These are phyloP conservation scores for Heritiera littoralis DNA, from an alignment of 345 rosid species.

Conservation along the genomic window DNA sequence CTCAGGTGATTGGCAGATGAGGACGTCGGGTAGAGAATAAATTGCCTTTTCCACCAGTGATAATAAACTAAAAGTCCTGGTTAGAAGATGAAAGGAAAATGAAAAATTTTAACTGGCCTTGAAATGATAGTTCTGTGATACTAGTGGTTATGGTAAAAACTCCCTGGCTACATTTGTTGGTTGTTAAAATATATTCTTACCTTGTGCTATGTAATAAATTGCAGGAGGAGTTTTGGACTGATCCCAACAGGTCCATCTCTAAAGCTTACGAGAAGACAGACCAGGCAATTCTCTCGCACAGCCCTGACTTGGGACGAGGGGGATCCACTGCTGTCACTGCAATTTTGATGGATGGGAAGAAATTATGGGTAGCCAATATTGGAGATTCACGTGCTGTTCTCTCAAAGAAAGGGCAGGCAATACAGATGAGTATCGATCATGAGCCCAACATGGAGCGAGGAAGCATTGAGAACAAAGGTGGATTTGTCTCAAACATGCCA, in stretches of 20 bases:
- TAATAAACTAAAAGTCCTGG: background rate
- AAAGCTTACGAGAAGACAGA: constrained; percentile 67
- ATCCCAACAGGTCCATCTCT: constrained; percentile 43
- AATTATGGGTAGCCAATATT: constrained; percentile 62
- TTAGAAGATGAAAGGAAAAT: background rate
- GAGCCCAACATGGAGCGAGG: constrained; percentile 68
- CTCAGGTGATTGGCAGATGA: background rate
- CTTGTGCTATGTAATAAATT: background rate
- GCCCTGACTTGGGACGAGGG: constrained; percentile 64
- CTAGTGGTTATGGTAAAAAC: background rate
- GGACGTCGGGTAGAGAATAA: background rate
- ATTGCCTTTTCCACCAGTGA: background rate
- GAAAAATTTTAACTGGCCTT: background rate
- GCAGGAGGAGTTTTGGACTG: constrained; percentile 60
- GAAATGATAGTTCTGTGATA: background rate
- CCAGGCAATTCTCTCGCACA: constrained; percentile 55
- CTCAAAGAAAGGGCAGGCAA: constrained; percentile 55
- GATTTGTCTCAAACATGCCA: constrained; percentile 80
- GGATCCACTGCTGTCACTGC: constrained; percentile 81
- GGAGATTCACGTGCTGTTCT: constrained; percentile 76
- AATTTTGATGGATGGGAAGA: constrained; percentile 55
- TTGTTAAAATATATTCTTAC: background rate
- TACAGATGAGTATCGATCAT: constrained; percentile 61
- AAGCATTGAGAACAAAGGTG: constrained; percentile 64
- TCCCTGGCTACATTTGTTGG: background rate